Conservation (phyloP, 805 yeast genomes). For the Ogataea trehalophila region DNA sequence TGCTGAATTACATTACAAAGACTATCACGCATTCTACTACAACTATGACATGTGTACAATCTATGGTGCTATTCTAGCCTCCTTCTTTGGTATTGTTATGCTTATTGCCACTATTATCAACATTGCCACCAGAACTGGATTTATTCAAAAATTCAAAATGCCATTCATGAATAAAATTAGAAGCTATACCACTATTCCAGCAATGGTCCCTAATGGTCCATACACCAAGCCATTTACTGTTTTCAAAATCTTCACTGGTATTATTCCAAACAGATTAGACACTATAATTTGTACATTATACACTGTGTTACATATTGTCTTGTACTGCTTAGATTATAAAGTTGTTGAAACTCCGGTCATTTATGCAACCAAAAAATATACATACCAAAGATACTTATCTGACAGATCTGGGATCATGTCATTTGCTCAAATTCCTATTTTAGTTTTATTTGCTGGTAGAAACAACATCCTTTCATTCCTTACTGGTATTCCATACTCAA, state of each 20-base stretch:
- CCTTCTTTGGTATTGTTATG: slow-evolving; percentile 37
- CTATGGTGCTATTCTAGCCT: slow-evolving; percentile 33
- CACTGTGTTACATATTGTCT: slow-evolving; percentile 21
- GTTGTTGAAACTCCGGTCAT: slow-evolving; percentile 9
- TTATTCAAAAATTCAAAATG: slow-evolving; percentile 29
- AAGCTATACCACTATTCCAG: slow-evolving; percentile 36
- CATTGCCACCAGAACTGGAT: slow-evolving; percentile 24
- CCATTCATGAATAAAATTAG: slow-evolving; percentile 32
- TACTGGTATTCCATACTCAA: slow-evolving; percentile 39
- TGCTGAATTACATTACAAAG: slow-evolving; percentile 1
- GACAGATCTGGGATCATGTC: slow-evolving; percentile 38
- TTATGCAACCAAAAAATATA: slow-evolving; percentile 31
- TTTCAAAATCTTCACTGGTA: slow-evolving; percentile 13
- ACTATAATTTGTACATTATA: slow-evolving; percentile 24
- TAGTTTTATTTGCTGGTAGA: slow-evolving; percentile 45
- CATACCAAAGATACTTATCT: slow-evolving; percentile 25
- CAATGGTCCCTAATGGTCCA: slow-evolving; percentile 26
- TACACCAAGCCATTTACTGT: slow-evolving; percentile 11
- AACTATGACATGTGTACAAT: slow-evolving; percentile 26
- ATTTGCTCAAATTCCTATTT: slow-evolving; percentile 35
- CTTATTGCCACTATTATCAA: slow-evolving; percentile 31
- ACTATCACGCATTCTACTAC: slow-evolving; percentile 13
- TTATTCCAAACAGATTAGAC: slow-evolving; percentile 32
- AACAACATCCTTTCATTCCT: slow-evolving; percentile 39
- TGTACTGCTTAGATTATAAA: slow-evolving; percentile 17